phyloP scores from a whole-genome alignment of 495 filamentous ascomycete species.

The Penicillium nucicola region DNA sequence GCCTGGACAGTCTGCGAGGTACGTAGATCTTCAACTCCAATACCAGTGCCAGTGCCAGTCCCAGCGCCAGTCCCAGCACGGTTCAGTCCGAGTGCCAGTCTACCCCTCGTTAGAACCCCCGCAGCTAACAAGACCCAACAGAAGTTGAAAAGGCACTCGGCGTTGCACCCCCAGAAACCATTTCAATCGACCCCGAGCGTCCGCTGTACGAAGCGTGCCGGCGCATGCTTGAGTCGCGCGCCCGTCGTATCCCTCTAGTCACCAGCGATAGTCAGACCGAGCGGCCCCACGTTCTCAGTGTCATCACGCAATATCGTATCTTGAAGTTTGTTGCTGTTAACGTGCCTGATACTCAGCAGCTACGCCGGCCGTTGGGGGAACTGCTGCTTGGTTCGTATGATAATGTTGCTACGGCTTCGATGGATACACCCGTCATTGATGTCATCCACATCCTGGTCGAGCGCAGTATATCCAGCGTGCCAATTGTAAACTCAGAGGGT shows the following conservation, averaged over 20 bases:
- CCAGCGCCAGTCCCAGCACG: background rate
- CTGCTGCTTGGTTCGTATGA: conserved; percentile 84
- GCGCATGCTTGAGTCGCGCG: conserved; percentile 88
- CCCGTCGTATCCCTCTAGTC: conserved; percentile 89
- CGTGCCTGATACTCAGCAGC: conserved; percentile 81
- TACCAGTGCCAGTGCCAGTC: background rate
- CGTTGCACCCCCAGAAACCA: conserved; percentile 87
- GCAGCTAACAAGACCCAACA: conserved; percentile 28
- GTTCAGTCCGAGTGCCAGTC: background rate
- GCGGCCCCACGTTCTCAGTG: conserved; percentile 88
- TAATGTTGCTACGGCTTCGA: conserved; percentile 74
- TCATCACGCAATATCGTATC: conserved; percentile 97
- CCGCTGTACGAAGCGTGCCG: conserved; percentile 95
- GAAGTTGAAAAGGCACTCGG: conserved; percentile 94
- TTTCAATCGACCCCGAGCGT: conserved; percentile 84
- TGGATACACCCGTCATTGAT: conserved; percentile 92
- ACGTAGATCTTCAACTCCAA: conserved; percentile 4
- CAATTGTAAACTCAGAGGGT: conserved; percentile 80
- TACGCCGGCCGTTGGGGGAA: conserved; percentile 83
- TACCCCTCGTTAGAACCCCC: background rate
- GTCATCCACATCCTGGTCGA: conserved; percentile 94
- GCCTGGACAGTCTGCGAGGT: conserved; percentile 90
- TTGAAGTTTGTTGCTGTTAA: conserved; percentile 99
- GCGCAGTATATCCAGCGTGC: conserved; percentile 89
- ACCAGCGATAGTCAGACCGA: conserved; percentile 94